phyloP scores from a whole-genome alignment of 805 yeast genomes.

The Candida boleticola region DNA sequence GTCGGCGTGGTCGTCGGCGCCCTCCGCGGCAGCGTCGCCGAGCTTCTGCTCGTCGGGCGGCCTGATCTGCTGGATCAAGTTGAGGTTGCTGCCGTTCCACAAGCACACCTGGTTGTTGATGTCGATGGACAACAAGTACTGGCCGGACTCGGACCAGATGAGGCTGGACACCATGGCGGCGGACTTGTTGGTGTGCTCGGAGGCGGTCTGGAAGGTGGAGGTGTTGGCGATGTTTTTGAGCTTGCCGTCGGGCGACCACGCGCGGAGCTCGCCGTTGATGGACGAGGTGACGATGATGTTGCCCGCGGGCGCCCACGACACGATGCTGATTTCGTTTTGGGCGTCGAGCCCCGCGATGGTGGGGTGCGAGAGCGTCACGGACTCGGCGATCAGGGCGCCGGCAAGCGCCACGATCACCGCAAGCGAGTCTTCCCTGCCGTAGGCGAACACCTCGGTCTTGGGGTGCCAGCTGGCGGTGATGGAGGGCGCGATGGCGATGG shows the following conservation, averaged over 20 bases:
- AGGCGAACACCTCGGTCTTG: slow-evolving; percentile 44
- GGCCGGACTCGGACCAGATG: slow-evolving; percentile 60
- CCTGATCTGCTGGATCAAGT: slow-evolving; percentile 29
- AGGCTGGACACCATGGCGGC: slow-evolving; percentile 47
- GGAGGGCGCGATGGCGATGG: slow-evolving; percentile 40
- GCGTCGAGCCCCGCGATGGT: slow-evolving; percentile 10
- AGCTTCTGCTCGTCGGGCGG: slow-evolving; percentile 9
- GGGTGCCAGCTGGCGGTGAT: slow-evolving; percentile 61
- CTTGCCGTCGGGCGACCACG: slow-evolving; percentile 76
- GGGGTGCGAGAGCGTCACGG: slow-evolving; percentile 32
- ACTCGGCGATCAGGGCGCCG: slow-evolving; percentile 25
- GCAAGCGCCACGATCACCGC: slow-evolving; percentile 44
- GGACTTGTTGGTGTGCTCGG: slow-evolving; percentile 8
- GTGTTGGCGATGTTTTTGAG: slow-evolving; percentile 46
- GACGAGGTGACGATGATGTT: slow-evolving; percentile 59
- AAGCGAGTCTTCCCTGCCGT: slow-evolving; percentile 50
- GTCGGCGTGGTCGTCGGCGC: background rate
- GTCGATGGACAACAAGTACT: slow-evolving; percentile 60
- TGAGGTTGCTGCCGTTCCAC: slow-evolving; percentile 58
- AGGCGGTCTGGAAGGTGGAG: slow-evolving; percentile 5
- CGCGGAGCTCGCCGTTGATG: slow-evolving; percentile 67
- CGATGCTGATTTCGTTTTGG: slow-evolving; percentile 28
- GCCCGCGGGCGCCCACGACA: slow-evolving; percentile 70
- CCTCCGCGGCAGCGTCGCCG: background rate
- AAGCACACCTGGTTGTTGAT: slow-evolving; percentile 39